A percentile compares a stretch with the other conserved stretches of the same genome.
Conservation (phyloP, 139 green algal genomes). For the Penium margaritaceum region DNA sequence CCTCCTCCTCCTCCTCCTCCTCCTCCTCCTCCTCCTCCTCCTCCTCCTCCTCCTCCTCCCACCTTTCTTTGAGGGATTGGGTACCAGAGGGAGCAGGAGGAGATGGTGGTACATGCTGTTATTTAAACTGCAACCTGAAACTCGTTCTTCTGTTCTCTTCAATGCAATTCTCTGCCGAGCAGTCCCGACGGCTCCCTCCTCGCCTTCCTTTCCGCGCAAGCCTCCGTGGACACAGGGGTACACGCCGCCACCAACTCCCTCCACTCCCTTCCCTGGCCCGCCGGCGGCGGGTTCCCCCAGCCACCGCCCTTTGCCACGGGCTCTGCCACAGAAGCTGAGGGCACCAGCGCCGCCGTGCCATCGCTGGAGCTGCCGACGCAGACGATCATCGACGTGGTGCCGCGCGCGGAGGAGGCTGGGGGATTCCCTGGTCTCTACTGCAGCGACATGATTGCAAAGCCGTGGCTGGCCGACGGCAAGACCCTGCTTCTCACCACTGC, state of each 20-base stretch:
- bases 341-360: background rate
- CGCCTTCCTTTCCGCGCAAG: slow-evolving; percentile 64
- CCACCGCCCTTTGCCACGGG: no score
- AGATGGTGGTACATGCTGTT: no score
- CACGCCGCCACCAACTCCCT: slow-evolving; percentile 67
- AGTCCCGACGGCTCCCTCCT: slow-evolving; percentile 59
- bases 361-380: slow-evolving; percentile 1
- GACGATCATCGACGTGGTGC: slow-evolving; percentile 26
- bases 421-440: slow-evolving; percentile 61
- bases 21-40: no score
- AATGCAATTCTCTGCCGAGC: no score
- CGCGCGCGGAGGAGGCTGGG: background rate
- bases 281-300: background rate
- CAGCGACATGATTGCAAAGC: background rate
- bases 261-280: no score
- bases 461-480: slow-evolving; percentile 27
- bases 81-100: no score
- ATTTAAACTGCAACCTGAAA: no score
- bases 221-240: slow-evolving; percentile 58
- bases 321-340: no score
- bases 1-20: no score
- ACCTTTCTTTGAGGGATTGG: no score
- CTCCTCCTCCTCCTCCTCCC: no score
- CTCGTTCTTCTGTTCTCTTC: no score
- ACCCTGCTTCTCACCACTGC: slow-evolving; percentile 63